These are phyloP conservation scores for Hymenoscyphus fructigenus DNA, from an alignment of 2,329 filamentous ascomycete species.

Conservation along the genomic window DNA sequence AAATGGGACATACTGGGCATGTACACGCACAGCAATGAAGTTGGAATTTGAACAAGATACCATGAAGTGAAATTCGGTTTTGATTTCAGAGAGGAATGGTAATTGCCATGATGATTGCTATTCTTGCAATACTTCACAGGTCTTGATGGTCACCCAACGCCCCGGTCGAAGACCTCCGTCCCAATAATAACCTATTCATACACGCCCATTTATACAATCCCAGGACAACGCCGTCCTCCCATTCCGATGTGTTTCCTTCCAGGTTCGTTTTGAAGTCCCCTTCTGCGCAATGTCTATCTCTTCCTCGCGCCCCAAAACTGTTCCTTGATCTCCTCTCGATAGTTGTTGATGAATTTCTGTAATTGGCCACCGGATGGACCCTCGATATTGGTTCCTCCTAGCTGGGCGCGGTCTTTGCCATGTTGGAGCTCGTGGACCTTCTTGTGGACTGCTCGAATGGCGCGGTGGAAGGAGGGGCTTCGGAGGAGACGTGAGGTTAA, in stretches of 20 bases:
- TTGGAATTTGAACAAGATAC: not conserved
- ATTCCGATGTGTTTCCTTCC: not conserved
- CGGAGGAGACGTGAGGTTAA: conserved; percentile 46
- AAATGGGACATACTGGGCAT: conserved; percentile 1
- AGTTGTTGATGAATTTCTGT: conserved; percentile 47
- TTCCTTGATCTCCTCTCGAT: conserved; percentile 51
- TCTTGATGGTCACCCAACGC: too few relatives aligned
- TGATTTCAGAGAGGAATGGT: not conserved
- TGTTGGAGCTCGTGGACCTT: conserved; percentile 40
- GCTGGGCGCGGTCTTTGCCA: conserved; percentile 48
- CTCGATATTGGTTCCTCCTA: conserved; percentile 49
- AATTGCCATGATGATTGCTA: not conserved
- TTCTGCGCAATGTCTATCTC: conserved; percentile 22
- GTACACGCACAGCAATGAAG: not conserved
- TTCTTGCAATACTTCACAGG: not conserved
- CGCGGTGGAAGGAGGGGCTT: conserved; percentile 54
- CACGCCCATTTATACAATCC: not conserved
- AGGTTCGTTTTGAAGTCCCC: not conserved
- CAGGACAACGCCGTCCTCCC: not conserved
- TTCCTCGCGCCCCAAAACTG: conserved; percentile 40
- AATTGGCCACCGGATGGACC: conserved; percentile 23
- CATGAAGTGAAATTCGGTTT: not conserved
- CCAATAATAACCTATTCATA: not conserved
- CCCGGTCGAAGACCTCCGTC: too few relatives aligned
- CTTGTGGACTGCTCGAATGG: conserved; percentile 49